phyloP scores from a whole-genome alignment of 73 alveolate species.

The Stentor coeruleus region DNA sequence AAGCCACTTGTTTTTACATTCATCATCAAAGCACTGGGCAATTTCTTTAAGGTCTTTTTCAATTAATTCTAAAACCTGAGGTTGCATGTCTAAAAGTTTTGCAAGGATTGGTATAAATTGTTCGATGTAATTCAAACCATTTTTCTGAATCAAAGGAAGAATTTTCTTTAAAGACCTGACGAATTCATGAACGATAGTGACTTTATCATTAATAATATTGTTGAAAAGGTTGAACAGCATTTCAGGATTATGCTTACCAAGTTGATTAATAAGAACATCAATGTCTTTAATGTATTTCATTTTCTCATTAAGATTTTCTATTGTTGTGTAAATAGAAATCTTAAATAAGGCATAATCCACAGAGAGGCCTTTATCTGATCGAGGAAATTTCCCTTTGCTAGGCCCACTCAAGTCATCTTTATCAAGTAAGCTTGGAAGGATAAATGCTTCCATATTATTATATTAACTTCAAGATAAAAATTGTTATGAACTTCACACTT shows the following conservation, averaged over 20 bases:
- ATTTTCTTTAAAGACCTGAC: not conserved
- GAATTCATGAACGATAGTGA: not conserved
- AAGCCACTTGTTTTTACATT: not conserved
- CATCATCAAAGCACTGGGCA: not conserved
- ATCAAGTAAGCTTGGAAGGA: constrained; percentile 3
- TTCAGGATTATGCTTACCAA: not conserved
- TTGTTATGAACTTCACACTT: no score
- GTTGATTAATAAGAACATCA: not conserved
- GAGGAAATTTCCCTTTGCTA: not conserved
- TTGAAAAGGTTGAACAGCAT: not conserved
- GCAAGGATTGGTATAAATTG: not conserved
- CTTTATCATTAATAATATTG: not conserved
- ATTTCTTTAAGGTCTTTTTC: not conserved
- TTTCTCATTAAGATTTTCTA: not conserved
- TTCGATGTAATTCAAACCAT: not conserved
- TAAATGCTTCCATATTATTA: not conserved
- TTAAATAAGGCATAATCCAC: not conserved
- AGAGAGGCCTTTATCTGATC: not conserved
- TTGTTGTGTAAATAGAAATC: not conserved
- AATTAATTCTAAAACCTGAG: not conserved
- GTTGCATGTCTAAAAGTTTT: not conserved
- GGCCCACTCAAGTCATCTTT: not conserved
- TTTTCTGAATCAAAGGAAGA: not conserved
- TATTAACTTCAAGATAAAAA: no score
- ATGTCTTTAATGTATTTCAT: not conserved